phyloP scores from a whole-genome alignment of 2,329 filamentous ascomycete species.

The Talaromyces sp. region DNA sequence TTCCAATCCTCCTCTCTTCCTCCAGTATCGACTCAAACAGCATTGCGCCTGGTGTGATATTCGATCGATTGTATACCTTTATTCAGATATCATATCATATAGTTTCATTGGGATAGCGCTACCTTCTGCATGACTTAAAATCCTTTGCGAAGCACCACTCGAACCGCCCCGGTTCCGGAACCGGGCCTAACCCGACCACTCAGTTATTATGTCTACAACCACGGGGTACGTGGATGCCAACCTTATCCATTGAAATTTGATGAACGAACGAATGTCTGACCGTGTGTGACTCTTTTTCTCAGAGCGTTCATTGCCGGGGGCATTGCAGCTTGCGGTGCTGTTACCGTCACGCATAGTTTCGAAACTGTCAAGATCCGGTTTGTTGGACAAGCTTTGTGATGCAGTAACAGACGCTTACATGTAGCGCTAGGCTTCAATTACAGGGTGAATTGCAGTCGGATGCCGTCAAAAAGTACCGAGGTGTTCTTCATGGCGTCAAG shows the following conservation, averaged over 20 bases:
- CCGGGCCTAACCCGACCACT: conserved; percentile 6
- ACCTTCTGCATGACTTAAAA: conserved; percentile 4
- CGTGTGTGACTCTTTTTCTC: not conserved
- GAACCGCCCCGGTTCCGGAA: conserved; percentile 7
- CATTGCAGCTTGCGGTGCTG: conserved; percentile 93
- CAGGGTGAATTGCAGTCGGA: conserved; percentile 90
- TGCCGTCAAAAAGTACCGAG: conserved; percentile 82
- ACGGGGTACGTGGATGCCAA: conserved; percentile 40
- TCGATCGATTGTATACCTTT: not conserved
- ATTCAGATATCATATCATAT: not conserved
- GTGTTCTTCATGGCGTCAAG: conserved; percentile 83
- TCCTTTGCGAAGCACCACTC: not conserved
- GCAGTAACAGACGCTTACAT: not conserved
- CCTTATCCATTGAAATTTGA: not conserved
- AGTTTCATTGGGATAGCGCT: not conserved
- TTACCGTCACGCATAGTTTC: conserved; percentile 96
- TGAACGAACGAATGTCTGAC: conserved; percentile 2
- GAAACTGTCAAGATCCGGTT: conserved; percentile 98
- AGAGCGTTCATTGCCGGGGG: conserved; percentile 93
- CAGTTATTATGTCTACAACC: conserved; percentile 51
- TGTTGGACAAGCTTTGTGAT: conserved; percentile 27
- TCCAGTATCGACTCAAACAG: not conserved
- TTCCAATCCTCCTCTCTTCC: not conserved
- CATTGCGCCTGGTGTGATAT: not conserved
- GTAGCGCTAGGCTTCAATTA: conserved; percentile 69